Conservation (phyloP, 441 rosid species). For the Cnidoscolus chayamansa region DNA sequence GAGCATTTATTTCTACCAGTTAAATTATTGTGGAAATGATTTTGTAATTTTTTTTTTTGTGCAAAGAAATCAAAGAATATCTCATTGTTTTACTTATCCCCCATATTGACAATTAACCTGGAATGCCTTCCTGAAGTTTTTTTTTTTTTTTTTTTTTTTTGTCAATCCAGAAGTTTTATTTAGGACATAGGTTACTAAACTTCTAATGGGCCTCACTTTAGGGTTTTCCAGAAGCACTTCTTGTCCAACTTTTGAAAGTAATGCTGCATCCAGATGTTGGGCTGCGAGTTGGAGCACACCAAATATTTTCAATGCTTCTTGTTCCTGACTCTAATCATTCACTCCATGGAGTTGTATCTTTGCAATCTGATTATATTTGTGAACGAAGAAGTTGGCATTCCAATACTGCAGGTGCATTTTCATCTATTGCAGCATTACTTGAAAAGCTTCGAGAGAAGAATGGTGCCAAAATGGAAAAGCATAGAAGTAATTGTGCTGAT, state of each 20-base stretch:
- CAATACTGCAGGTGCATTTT: constrained; percentile 63
- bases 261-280: constrained; percentile 88
- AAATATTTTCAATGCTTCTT: constrained; percentile 79
- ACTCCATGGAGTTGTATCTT: constrained; percentile 50
- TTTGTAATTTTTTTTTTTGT: too few relatives aligned
- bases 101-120: not conserved
- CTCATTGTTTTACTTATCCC: not conserved
- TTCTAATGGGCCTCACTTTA: constrained; percentile 26
- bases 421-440: constrained; percentile 72
- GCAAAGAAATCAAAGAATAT: too few relatives aligned
- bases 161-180: not conserved
- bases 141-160: too few relatives aligned
- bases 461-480: constrained; percentile 47
- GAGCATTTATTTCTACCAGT: not conserved
- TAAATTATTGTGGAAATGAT: not conserved
- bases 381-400: constrained; percentile 74
- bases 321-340: constrained; percentile 54
- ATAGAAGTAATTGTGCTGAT: constrained; percentile 31
- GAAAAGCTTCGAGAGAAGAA: constrained; percentile 89
- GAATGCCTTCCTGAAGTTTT: constrained; percentile 1
- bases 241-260: constrained; percentile 73
- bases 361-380: constrained; percentile 52
- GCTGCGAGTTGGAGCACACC: constrained; percentile 89
- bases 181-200: constrained; percentile 18
- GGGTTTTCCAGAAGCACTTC: constrained; percentile 88